phyloP scores from a whole-genome alignment of 2,329 filamentous ascomycete genomes.

The Pestalotiopsis sp. region DNA sequence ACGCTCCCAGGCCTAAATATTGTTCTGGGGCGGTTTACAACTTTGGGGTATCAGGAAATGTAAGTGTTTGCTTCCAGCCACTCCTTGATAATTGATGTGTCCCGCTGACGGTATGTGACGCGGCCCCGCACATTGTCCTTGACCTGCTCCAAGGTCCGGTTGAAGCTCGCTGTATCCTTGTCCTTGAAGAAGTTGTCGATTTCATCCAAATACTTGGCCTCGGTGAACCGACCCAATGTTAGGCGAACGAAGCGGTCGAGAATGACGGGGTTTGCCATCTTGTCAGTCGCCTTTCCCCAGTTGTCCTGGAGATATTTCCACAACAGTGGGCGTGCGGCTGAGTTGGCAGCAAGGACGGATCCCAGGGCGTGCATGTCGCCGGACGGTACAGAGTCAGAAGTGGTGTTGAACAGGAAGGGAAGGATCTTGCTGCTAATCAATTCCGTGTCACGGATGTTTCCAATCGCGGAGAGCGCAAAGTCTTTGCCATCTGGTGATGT shows the following conservation, averaged over 20 bases:
- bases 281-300: slow-evolving; percentile 74
- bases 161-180: slow-evolving; percentile 85
- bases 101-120: slow-evolving; percentile 79
- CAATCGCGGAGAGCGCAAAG: slow-evolving; percentile 76
- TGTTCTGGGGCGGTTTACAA: background rate
- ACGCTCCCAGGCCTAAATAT: background rate
- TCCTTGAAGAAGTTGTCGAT: slow-evolving; percentile 83
- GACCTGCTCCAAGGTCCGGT: slow-evolving; percentile 82
- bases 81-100: slow-evolving; percentile 71
- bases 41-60: slow-evolving; percentile 14
- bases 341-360: slow-evolving; percentile 72
- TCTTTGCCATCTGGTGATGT: slow-evolving; percentile 91
- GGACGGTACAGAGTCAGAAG: slow-evolving; percentile 69
- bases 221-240: slow-evolving; percentile 77
- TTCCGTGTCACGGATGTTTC: slow-evolving; percentile 68
- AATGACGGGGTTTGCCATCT: slow-evolving; percentile 82
- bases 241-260: slow-evolving; percentile 86
- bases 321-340: slow-evolving; percentile 70
- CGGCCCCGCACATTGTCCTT: slow-evolving; percentile 84
- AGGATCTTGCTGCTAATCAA: slow-evolving; percentile 69
- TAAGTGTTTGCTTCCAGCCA: slow-evolving; percentile 69
- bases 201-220: slow-evolving; percentile 69
- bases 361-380: slow-evolving; percentile 88
- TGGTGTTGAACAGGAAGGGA: slow-evolving; percentile 76
- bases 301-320: slow-evolving; percentile 88